phyloP scores from a whole-genome alignment of 2,329 filamentous ascomycete species.

The Paraphaeosphaeria sporulosa region DNA sequence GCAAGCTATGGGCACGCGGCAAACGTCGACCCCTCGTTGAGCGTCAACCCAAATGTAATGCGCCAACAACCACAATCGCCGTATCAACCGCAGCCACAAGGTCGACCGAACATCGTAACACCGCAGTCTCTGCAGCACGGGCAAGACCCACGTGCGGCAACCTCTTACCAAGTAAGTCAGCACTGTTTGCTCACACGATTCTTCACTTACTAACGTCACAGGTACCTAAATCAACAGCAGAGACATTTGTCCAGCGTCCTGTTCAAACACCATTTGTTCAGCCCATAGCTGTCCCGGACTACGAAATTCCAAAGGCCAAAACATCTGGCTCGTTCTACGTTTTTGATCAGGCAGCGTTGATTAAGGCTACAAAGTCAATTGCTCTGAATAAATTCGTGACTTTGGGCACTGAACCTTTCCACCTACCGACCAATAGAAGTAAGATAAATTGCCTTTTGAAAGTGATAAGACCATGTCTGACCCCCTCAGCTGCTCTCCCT shows the following conservation, averaged over 20 bases:
- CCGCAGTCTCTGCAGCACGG: conserved; percentile 43
- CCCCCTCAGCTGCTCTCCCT: conserved; percentile 49
- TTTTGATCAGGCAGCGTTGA: conserved; percentile 51
- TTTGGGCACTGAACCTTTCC: conserved; percentile 51
- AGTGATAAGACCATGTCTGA: conserved; percentile 26
- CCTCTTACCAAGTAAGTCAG: conserved; percentile 41
- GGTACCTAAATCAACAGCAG: conserved; percentile 37
- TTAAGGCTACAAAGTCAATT: conserved; percentile 54
- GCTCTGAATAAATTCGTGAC: conserved; percentile 54
- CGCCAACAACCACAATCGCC: conserved; percentile 43
- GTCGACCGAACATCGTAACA: conserved; percentile 36
- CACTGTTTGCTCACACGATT: background rate
- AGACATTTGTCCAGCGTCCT: conserved; percentile 34
- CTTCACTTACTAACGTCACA: conserved; percentile 26
- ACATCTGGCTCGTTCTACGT: conserved; percentile 52
- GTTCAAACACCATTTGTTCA: conserved; percentile 24
- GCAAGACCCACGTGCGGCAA: conserved; percentile 28
- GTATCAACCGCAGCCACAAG: conserved; percentile 37
- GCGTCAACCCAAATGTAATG: conserved; percentile 31
- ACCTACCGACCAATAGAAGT: conserved; percentile 55
- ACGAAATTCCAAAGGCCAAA: conserved; percentile 45
- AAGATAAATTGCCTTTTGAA: conserved; percentile 30
- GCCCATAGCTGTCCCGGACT: conserved; percentile 38
- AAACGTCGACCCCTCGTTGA: conserved; percentile 38
- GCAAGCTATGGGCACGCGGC: conserved; percentile 34